Conservation (phyloP, 2,329 filamentous ascomycete genomes). For the Penicillium sumatraense region DNA sequence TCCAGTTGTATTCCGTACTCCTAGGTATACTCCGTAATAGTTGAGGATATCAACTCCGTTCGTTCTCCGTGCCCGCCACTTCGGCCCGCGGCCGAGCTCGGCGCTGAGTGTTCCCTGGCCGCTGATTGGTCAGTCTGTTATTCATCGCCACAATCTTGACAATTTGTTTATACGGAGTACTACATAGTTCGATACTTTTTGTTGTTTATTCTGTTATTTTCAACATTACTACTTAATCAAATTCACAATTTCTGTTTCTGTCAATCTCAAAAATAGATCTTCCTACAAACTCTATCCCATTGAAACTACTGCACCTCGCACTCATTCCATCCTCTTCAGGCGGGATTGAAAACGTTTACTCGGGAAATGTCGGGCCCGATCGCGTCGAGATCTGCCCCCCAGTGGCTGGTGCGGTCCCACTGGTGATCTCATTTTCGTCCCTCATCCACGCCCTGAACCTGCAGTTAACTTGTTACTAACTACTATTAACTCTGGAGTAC, state of each 20-base stretch:
- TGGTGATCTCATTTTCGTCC: slow-evolving; percentile 2
- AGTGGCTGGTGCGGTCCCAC: slow-evolving; percentile 2
- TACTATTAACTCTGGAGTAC: too few relatives aligned
- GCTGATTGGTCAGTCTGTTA: not conserved
- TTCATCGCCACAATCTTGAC: not conserved
- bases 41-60: too few relatives aligned
- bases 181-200: not conserved
- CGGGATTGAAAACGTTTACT: slow-evolving; percentile 1
- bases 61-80: not conserved
- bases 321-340: not conserved
- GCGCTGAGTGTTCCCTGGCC: slow-evolving; percentile 1
- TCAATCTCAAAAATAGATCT: not conserved
- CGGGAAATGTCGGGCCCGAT: slow-evolving; percentile 1
- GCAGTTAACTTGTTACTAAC: too few relatives aligned
- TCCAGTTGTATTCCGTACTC: not conserved
- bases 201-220: not conserved
- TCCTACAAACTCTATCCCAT: not conserved
- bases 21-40: too few relatives aligned
- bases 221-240: not conserved
- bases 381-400: not conserved
- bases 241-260: not conserved
- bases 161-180: not conserved
- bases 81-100: slow-evolving; percentile 1
- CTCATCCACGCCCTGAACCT: too few relatives aligned
- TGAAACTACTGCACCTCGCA: not conserved